Evolutionary conservation across 768 basidiomycete genomes (phyloP).

Genomic region (Kondoa malvinella): DNA sequence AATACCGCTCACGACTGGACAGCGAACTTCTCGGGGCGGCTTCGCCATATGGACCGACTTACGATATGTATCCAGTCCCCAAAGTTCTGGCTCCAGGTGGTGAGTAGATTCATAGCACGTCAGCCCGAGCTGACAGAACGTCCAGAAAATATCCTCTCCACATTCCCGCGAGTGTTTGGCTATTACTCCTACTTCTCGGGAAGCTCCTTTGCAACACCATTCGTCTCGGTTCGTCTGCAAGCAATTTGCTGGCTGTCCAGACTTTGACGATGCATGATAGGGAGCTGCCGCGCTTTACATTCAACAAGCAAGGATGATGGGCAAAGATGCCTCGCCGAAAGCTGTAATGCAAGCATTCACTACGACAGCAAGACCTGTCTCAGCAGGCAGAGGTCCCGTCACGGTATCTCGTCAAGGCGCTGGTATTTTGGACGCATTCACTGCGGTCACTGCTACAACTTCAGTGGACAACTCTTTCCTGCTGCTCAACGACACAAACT

Average conservation of each 20-base stretch:
- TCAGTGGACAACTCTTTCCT: neutral
- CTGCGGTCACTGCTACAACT: neutral
- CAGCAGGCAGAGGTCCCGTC: neutral
- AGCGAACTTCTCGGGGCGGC: neutral
- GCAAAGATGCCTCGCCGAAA: neutral
- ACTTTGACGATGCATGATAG: neutral
- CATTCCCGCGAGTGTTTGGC: neutral
- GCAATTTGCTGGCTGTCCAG: neutral
- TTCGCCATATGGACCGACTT: slow-evolving; percentile 2
- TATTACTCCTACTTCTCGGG: neutral
- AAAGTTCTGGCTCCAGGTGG: slow-evolving; percentile 5
- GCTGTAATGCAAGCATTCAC: neutral
- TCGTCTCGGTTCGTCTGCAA: neutral
- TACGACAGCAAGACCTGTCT: neutral
- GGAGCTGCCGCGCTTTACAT: slow-evolving; percentile 1
- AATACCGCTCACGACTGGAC: neutral
- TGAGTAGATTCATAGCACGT: neutral
- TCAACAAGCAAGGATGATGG: neutral
- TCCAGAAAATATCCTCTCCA: slow-evolving; percentile 4
- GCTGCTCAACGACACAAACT: slow-evolving; percentile 8
- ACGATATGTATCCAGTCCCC: neutral
- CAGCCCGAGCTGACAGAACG: neutral
- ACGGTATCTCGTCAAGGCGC: neutral
- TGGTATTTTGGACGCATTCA: neutral
- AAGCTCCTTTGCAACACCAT: neutral